Percentiles rank a stretch among this genome's conserved stretches.
Conservation (phyloP, 805 yeast species). For the Starmerella stigmatis region DNA sequence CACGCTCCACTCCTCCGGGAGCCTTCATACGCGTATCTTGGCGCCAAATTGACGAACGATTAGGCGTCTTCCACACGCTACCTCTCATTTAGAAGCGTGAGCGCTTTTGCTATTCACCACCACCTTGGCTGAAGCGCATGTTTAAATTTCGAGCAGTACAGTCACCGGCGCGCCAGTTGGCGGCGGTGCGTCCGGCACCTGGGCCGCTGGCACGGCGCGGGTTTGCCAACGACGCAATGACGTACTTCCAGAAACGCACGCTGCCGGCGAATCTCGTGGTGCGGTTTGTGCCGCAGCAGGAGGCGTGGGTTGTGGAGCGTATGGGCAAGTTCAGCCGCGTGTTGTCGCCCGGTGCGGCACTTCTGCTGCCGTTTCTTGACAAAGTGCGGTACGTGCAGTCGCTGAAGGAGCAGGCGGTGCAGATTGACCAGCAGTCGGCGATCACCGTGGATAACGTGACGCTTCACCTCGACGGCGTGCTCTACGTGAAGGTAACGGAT, state of each 20-base stretch:
- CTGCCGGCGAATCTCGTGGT: conserved; percentile 67
- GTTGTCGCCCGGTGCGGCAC: conserved; percentile 66
- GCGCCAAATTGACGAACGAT: too few species aligned
- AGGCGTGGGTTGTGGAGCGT: conserved; percentile 83
- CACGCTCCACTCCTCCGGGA: too few species aligned
- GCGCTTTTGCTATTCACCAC: too few species aligned
- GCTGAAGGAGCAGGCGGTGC: conserved; percentile 73
- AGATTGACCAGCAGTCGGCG: conserved; percentile 73
- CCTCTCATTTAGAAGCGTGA: too few species aligned
- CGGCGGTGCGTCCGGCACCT: too few species aligned
- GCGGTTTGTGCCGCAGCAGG: conserved; percentile 79
- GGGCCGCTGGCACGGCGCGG: conserved; percentile 4
- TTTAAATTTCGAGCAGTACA: too few species aligned
- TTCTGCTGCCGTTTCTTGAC: conserved; percentile 63
- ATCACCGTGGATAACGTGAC: conserved; percentile 81
- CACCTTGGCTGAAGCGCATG: too few species aligned
- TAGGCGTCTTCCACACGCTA: too few species aligned
- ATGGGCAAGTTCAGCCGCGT: conserved; percentile 73
- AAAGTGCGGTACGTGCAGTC: conserved; percentile 72
- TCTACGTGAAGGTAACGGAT: conserved; percentile 66
- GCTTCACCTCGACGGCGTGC: conserved; percentile 72
- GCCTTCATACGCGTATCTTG: too few species aligned
- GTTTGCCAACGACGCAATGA: conserved; percentile 28
- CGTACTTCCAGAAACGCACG: conserved; percentile 50
- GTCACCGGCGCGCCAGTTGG: too few species aligned